phyloP scores from a whole-genome alignment of 306 rosid genomes.

The Macrotyloma uniflorum region DNA sequence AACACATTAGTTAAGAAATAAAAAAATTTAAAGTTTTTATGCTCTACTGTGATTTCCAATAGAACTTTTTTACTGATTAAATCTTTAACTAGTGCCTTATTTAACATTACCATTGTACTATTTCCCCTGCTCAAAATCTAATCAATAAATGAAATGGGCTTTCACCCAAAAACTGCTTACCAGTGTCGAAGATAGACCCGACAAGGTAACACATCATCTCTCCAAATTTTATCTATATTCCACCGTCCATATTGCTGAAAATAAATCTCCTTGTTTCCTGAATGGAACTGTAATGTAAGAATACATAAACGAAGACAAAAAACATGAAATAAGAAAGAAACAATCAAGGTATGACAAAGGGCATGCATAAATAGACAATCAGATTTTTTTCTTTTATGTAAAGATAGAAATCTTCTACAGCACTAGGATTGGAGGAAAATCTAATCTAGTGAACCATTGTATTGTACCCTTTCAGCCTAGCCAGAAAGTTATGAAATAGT shows the following conservation, averaged over 20 bases:
- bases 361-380: slow-evolving; percentile 2
- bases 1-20: background rate
- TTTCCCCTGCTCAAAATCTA: background rate
- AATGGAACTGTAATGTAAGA: slow-evolving; percentile 21
- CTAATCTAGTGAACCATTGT: background rate
- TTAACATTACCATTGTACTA: background rate
- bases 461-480: slow-evolving; percentile 1
- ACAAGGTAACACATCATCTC: slow-evolving; percentile 92
- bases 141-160: background rate
- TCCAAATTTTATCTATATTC: slow-evolving; percentile 84
- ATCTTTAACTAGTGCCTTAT: background rate
- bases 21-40: background rate
- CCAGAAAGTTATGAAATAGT: background rate
- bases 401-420: background rate
- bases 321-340: slow-evolving; percentile 24
- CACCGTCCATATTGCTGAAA: slow-evolving; percentile 75
- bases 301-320: slow-evolving; percentile 11
- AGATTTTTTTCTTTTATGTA: background rate
- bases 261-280: slow-evolving; percentile 77
- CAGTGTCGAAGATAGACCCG: slow-evolving; percentile 94
- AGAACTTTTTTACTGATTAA: background rate
- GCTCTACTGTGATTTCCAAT: background rate
- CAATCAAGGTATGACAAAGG: slow-evolving; percentile 13
- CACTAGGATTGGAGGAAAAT: background rate
- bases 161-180: slow-evolving; percentile 51